phyloP scores from a whole-genome alignment of 345 rosid genomes.

The Salix koriyanagi region DNA sequence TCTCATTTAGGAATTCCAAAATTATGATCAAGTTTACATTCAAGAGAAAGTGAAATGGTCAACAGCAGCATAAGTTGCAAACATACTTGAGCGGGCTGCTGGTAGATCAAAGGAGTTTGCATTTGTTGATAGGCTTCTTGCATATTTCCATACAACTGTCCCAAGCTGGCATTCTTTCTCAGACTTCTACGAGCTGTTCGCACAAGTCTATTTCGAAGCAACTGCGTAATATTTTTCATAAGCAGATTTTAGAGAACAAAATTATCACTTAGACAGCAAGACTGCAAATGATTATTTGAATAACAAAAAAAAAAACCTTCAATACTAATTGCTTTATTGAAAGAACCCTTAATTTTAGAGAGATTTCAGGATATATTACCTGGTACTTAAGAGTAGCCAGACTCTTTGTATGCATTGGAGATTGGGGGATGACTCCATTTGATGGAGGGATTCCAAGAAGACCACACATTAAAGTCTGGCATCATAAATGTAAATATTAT shows the following conservation, averaged over 20 bases:
- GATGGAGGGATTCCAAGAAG: constrained; percentile 35
- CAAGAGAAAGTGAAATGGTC: too few species aligned
- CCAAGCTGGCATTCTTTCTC: constrained; percentile 27
- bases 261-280: neutral
- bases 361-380: constrained; percentile 4
- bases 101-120: constrained; percentile 31
- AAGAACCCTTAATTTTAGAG: neutral
- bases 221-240: constrained; percentile 1
- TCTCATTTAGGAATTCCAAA: neutral
- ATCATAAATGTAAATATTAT: neutral
- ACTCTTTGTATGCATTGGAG: constrained; percentile 37
- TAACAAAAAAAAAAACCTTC: neutral
- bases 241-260: neutral
- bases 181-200: constrained; percentile 19
- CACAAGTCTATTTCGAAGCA: constrained; percentile 27
- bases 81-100: constrained; percentile 22
- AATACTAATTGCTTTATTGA: neutral
- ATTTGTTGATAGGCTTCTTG: constrained; percentile 30
- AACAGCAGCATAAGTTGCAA: neutral
- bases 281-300: neutral
- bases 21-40: neutral
- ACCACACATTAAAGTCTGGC: constrained; percentile 28
- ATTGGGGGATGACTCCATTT: constrained; percentile 38
- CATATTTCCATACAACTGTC: constrained; percentile 29
- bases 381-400: constrained; percentile 34